Base-by-base conservation (phyloP, 306 rosid genomes). In the Arachis hypogaea region DNA sequence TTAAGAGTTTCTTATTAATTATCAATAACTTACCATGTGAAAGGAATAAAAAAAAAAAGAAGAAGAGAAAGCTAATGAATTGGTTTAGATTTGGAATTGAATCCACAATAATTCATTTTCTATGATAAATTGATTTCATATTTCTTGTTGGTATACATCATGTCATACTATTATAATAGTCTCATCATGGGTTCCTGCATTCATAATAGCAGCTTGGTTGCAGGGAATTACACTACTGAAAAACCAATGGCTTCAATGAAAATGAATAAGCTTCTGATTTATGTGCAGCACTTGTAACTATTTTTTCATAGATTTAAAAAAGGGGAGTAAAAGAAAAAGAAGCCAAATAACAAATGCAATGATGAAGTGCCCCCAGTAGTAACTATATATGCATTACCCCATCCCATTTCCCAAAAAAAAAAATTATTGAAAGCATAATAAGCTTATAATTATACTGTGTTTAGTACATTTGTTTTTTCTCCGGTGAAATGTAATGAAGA, bases 401-500 rank as follows among this genome's bases (percentile, higher is more conserved):
- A 3, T 4, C 3, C 9, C 2, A 12, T 1, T 29, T 12, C 12
- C 50, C 7, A 9, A 57, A 57, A 57, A 7, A 7, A 1, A 30
- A 10, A 1, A 59, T 2, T 3, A 44, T 44, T 28, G 0, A 40
- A 40, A 50, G 64, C 40, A 38, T 18, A 62, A 28, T 18, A 10
- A 14, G 14, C 12, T 75, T 75, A 38, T 11, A 45, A 4, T 6
- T 42, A 33, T 8, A 56, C 30, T 63, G 18, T 18, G 54, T 67
- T 51, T 42, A 41, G 14, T 43, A 55, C 72, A 55, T 30, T 59
- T 54, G 65, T 42, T 42, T 28, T 44, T 28, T 44, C 65, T 74
- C 28, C 28, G 28, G 28, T 22, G 44, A 9, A 3, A 33, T 1
- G 40, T 66, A 12, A 55, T 64, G 28, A 45, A 9, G 16, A 9